Conservation (phyloP, 202 grass and related monocot genomes). For the Eragrostis tef region DNA sequence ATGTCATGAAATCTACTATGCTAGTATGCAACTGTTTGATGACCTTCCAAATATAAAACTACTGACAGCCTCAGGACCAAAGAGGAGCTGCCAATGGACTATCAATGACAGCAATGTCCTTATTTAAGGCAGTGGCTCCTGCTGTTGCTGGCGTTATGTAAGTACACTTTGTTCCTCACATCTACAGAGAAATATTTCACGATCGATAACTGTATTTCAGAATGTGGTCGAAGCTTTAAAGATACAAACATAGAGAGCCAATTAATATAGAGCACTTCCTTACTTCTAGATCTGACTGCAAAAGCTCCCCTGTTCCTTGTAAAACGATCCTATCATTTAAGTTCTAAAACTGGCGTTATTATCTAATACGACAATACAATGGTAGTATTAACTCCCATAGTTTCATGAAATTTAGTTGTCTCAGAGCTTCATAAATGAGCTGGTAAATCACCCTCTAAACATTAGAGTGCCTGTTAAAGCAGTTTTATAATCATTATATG, state of each 20-base stretch:
- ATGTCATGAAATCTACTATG: neutral
- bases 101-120: conserved; percentile 79
- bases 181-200: neutral
- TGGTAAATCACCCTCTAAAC: too few species aligned
- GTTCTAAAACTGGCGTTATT: too few species aligned
- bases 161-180: conserved; percentile 44
- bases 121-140: conserved; percentile 85
- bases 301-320: neutral
- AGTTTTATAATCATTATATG: neutral
- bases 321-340: too few species aligned
- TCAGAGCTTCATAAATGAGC: too few species aligned
- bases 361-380: too few species aligned
- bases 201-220: neutral
- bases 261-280: neutral
- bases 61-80: conserved; percentile 80
- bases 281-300: neutral
- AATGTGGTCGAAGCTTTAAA: conserved; percentile 16
- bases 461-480: neutral
- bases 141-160: conserved; percentile 80
- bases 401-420: too few species aligned
- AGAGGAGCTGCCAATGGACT: conserved; percentile 96
- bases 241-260: neutral
- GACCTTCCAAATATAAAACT: neutral
- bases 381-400: too few species aligned
- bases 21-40: conserved; percentile 27